Evolutionary conservation across 2,329 filamentous ascomycete genomes (phyloP).

Genomic region (Talaromyces sp.): DNA sequence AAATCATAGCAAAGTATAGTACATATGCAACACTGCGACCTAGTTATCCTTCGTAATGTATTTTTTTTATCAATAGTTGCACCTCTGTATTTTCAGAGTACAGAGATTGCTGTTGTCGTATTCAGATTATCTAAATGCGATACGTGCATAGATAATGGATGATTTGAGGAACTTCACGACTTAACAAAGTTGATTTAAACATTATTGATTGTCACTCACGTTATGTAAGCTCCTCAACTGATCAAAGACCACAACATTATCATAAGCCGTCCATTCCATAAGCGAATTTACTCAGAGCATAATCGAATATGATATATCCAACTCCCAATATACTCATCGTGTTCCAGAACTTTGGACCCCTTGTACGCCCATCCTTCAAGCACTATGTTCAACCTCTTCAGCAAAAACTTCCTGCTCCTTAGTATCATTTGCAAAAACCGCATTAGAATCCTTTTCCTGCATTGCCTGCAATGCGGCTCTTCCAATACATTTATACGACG

Average conservation of each 20-base stretch:
- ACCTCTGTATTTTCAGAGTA: neutral
- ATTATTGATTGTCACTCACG: neutral
- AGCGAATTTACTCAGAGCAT: neutral
- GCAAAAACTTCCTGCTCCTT: neutral
- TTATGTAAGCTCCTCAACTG: neutral
- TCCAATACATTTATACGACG: neutral
- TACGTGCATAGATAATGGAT: too few species aligned
- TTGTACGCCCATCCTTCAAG: neutral
- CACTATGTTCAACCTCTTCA: neutral
- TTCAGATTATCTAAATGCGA: too few species aligned
- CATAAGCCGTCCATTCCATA: neutral
- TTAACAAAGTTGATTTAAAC: neutral
- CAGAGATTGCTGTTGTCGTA: neutral
- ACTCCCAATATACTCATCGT: neutral
- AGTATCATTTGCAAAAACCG: neutral
- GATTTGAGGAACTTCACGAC: neutral
- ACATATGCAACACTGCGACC: neutral
- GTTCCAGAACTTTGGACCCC: neutral
- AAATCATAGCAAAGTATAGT: neutral
- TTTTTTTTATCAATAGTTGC: neutral
- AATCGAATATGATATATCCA: neutral
- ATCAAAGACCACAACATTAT: neutral
- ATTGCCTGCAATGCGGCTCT: neutral
- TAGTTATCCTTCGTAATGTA: neutral
- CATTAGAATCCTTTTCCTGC: neutral